Conservation (phyloP, 805 yeast species). For the Pichia membranifaciens region DNA sequence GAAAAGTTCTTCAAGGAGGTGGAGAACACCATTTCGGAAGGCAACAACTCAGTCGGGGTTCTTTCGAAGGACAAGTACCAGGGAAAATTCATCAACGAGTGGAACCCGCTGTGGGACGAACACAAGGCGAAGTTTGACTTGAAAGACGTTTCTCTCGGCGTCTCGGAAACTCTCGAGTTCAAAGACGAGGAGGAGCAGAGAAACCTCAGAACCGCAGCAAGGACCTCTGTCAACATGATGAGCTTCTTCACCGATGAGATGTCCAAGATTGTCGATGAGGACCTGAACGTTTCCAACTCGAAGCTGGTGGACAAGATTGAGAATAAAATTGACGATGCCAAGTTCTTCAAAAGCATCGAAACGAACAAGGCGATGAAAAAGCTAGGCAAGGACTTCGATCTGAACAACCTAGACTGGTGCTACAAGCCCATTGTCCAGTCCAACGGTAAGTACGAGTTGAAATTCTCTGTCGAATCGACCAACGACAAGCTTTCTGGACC, state of each 20-base stretch:
- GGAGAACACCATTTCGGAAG: constrained; percentile 33
- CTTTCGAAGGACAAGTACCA: constrained; percentile 69
- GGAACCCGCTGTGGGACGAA: constrained; percentile 44
- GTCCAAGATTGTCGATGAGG: constrained; percentile 84
- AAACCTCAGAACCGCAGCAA: constrained; percentile 62
- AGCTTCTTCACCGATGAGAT: constrained; percentile 79
- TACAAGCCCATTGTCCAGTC: constrained; percentile 87
- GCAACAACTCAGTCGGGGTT: constrained; percentile 50
- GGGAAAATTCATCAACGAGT: constrained; percentile 81
- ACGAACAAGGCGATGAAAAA: constrained; percentile 44
- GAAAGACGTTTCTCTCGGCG: constrained; percentile 48
- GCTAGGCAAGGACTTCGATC: constrained; percentile 65
- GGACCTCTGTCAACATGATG: constrained; percentile 74
- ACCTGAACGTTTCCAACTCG: constrained; percentile 63
- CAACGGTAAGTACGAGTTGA: constrained; percentile 78
- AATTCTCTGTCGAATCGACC: constrained; percentile 75
- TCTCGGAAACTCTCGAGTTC: constrained; percentile 55
- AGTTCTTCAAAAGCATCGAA: constrained; percentile 51
- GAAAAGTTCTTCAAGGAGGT: constrained; percentile 47
- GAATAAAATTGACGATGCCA: constrained; percentile 72
- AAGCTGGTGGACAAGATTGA: constrained; percentile 73
- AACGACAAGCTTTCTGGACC: constrained; percentile 64
- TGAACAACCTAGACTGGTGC: constrained; percentile 83
- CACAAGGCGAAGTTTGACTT: constrained; percentile 34
- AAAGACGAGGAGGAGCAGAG: constrained; percentile 78